Evolutionary conservation across 2,329 filamentous ascomycete genomes (phyloP).

Genomic region (Curvularia sp.): DNA sequence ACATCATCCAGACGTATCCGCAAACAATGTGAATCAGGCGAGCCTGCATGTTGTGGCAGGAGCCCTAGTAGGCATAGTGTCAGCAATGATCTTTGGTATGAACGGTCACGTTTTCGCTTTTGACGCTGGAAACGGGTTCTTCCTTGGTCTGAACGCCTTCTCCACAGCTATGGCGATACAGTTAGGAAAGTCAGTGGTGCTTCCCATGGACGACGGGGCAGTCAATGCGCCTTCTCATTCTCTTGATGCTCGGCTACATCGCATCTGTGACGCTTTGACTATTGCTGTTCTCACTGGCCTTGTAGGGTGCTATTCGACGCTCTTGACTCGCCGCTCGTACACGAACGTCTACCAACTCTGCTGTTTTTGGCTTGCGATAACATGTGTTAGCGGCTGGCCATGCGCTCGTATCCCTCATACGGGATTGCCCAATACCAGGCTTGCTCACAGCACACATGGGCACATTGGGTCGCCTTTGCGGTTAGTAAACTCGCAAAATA

Average conservation of each 20-base stretch:
- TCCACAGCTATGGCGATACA: constrained; percentile 21
- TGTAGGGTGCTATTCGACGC: constrained; percentile 20
- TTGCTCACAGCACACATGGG: constrained; percentile 1
- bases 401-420: background rate
- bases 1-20: constrained; percentile 10
- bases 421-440: background rate
- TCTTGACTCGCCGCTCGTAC: constrained; percentile 29
- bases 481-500: background rate
- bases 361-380: constrained; percentile 22
- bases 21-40: constrained; percentile 1
- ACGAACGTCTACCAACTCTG: constrained; percentile 22
- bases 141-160: constrained; percentile 21
- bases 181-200: constrained; percentile 25
- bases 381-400: constrained; percentile 11
- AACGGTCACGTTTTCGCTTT: constrained; percentile 14
- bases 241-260: constrained; percentile 5
- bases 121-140: constrained; percentile 12
- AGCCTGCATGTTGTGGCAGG: constrained; percentile 8
- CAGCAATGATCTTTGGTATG: constrained; percentile 9
- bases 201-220: constrained; percentile 17
- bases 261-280: constrained; percentile 14
- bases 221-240: background rate
- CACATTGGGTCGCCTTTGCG: background rate
- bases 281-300: constrained; percentile 21
- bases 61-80: constrained; percentile 11